phyloP scores from a whole-genome alignment of 345 rosid genomes.

The Pugionium dolabratum region DNA sequence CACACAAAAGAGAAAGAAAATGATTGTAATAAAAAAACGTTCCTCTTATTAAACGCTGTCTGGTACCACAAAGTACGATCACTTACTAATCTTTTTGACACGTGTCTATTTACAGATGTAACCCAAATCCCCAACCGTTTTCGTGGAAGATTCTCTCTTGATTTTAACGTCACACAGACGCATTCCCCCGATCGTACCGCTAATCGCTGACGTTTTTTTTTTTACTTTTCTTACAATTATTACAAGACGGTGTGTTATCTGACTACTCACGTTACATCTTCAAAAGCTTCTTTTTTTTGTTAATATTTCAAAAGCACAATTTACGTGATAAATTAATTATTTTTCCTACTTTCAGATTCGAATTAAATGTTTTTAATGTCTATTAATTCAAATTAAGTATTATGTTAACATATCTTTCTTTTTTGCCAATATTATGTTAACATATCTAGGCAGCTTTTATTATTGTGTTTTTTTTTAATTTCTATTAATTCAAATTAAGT shows the following conservation, averaged over 20 bases:
- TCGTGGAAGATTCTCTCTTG: slow-evolving; percentile 54
- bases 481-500: neutral
- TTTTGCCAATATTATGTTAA: too few relatives aligned
- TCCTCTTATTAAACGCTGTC: slow-evolving; percentile 36
- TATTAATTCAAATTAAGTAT: neutral
- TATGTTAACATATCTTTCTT: too few relatives aligned
- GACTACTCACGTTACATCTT: slow-evolving; percentile 30
- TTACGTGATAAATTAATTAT: neutral
- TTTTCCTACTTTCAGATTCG: neutral
- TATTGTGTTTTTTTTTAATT: too few relatives aligned
- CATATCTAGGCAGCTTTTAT: too few relatives aligned
- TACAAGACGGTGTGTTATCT: slow-evolving; percentile 27
- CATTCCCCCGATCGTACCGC: slow-evolving; percentile 23
- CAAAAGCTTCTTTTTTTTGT: neutral
- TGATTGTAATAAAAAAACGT: slow-evolving; percentile 16
- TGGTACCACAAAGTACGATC: slow-evolving; percentile 21
- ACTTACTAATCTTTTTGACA: slow-evolving; percentile 40
- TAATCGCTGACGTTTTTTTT: slow-evolving; percentile 21
- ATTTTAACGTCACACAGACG: slow-evolving; percentile 50
- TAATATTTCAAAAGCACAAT: too few relatives aligned
- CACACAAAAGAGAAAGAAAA: slow-evolving; percentile 15
- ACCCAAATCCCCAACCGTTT: slow-evolving; percentile 67
- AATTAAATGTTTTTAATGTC: too few relatives aligned
- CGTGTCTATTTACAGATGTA: slow-evolving; percentile 81
- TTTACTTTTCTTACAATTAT: slow-evolving; percentile 16